A percentile compares a stretch with the other conserved stretches of the same genome.
Evolutionary conservation across 2,329 filamentous ascomycete genomes (phyloP).

Genomic region (Ceratocystis variospora): DNA sequence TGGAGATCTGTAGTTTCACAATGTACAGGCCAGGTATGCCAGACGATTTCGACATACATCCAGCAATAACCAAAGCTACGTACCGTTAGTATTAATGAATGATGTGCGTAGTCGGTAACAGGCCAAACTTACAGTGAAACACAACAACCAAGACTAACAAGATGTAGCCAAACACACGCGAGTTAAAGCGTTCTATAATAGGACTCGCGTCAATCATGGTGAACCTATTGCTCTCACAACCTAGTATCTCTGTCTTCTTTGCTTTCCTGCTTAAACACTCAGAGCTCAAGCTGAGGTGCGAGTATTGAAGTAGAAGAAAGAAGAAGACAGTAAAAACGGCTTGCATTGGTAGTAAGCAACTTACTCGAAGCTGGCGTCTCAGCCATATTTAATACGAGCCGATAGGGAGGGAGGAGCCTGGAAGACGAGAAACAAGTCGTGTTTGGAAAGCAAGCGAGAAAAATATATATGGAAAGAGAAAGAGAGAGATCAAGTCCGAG

Average conservation of each 20-base stretch:
- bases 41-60: slow-evolving; percentile 19
- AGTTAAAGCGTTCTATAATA: slow-evolving; percentile 18
- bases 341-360: background rate
- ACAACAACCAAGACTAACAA: slow-evolving; percentile 17
- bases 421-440: background rate
- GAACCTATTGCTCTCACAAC: background rate
- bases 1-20: slow-evolving; percentile 14
- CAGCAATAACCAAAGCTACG: slow-evolving; percentile 16
- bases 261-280: background rate
- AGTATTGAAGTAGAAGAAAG: background rate
- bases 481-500: background rate
- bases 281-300: background rate
- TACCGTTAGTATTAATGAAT: background rate
- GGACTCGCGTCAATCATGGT: slow-evolving; percentile 13
- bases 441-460: background rate
- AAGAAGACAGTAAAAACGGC: background rate
- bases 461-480: background rate
- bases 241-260: background rate
- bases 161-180: slow-evolving; percentile 18
- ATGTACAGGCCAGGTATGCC: slow-evolving; percentile 18
- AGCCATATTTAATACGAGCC: slow-evolving; percentile 16
- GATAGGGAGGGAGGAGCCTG: background rate
- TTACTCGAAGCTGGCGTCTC: slow-evolving; percentile 18
- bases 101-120: background rate
- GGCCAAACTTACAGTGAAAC: slow-evolving; percentile 15